Evolutionary conservation across 2,329 filamentous ascomycete genomes (phyloP).

Genomic region (Colletotrichum lindemuthianum): DNA sequence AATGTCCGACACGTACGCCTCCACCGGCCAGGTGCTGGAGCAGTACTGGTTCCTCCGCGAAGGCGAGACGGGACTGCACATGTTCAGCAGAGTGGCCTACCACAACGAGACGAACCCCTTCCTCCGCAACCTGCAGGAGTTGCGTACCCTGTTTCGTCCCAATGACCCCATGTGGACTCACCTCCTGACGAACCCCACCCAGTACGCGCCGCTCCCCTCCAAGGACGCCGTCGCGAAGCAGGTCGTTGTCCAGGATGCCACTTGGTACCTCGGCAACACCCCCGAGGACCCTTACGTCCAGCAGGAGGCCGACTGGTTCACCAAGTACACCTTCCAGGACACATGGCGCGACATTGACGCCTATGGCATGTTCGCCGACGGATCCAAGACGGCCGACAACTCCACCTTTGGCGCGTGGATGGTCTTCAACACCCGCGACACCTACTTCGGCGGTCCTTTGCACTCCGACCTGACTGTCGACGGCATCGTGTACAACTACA

Average conservation of each 20-base stretch:
- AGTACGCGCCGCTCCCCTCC: slow-evolving; percentile 63
- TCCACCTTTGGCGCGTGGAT: slow-evolving; percentile 67
- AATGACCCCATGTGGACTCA: slow-evolving; percentile 68
- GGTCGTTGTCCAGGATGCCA: slow-evolving; percentile 67
- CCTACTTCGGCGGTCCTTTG: slow-evolving; percentile 66
- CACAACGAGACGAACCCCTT: slow-evolving; percentile 63
- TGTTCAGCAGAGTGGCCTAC: slow-evolving; percentile 66
- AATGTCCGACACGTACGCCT: slow-evolving; percentile 65
- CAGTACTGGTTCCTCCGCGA: slow-evolving; percentile 73
- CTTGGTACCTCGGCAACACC: slow-evolving; percentile 66
- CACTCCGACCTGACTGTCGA: slow-evolving; percentile 70
- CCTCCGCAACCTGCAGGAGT: slow-evolving; percentile 65
- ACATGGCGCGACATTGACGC: slow-evolving; percentile 65
- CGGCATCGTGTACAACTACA: slow-evolving; percentile 71
- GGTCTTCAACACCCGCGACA: slow-evolving; percentile 69
- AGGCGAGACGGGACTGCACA: slow-evolving; percentile 68
- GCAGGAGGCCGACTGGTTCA: slow-evolving; percentile 67
- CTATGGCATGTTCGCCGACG: slow-evolving; percentile 56
- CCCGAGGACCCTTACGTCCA: slow-evolving; percentile 63
- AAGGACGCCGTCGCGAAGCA: slow-evolving; percentile 51
- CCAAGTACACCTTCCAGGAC: slow-evolving; percentile 69
- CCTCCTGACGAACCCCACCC: slow-evolving; percentile 61
- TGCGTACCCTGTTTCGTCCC: slow-evolving; percentile 67
- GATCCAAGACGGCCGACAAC: slow-evolving; percentile 54
- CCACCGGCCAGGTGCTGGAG: slow-evolving; percentile 65